phyloP scores from a whole-genome alignment of 768 basidiomycete genomes.

The Rhizopogon vulgaris region DNA sequence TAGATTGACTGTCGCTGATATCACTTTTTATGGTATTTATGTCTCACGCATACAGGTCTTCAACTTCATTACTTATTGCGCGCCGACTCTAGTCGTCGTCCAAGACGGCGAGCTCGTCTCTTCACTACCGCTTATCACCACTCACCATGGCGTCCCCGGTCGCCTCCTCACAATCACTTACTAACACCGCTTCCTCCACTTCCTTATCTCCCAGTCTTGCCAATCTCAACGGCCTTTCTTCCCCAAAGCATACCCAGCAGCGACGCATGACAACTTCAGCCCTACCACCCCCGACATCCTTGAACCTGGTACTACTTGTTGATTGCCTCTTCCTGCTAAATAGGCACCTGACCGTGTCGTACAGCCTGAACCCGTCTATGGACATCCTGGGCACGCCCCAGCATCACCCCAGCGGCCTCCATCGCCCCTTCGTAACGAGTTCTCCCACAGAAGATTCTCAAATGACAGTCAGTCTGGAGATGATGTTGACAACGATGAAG shows the following conservation, averaged over 20 bases:
- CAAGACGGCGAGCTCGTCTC: conserved; percentile 21
- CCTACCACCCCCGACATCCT: conserved; percentile 33
- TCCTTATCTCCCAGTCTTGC: conserved; percentile 28
- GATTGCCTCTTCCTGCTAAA: not conserved
- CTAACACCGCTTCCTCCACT: conserved; percentile 26
- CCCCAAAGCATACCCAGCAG: conserved; percentile 26
- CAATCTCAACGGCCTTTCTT: conserved; percentile 25
- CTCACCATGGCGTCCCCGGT: conserved; percentile 18
- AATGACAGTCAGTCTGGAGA: conserved; percentile 42
- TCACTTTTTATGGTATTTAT: conserved; percentile 11
- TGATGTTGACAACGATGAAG: conserved; percentile 34
- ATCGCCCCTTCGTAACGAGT: conserved; percentile 67
- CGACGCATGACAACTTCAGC: conserved; percentile 33
- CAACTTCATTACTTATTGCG: not conserved
- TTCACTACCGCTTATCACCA: conserved; percentile 14
- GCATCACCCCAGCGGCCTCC: conserved; percentile 42
- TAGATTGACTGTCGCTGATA: not conserved
- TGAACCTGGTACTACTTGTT: conserved; percentile 32
- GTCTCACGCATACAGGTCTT: conserved; percentile 20
- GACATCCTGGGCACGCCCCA: conserved; percentile 20
- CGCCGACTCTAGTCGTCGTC: conserved; percentile 16
- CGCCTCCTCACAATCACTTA: conserved; percentile 14
- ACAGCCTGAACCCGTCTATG: conserved; percentile 42
- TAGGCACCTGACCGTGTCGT: conserved; percentile 9
- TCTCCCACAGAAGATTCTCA: conserved; percentile 42